Evolutionary conservation across 148 eudicot genomes (phyloP).

Genomic region (Rhododendron williamsianum): DNA sequence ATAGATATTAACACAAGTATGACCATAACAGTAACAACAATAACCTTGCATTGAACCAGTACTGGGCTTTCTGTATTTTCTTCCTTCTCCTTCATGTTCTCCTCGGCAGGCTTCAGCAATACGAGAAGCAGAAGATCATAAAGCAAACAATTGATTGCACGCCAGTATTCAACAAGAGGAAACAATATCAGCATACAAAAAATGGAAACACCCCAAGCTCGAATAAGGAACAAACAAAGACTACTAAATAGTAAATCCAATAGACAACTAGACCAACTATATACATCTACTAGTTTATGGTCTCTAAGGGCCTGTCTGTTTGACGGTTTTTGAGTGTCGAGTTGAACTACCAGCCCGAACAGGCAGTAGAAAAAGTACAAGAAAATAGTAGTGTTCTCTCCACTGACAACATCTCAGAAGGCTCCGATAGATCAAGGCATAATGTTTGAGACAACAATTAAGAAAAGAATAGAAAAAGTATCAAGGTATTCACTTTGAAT

Average conservation of each 20-base stretch:
- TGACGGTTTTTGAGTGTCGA: not conserved
- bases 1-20: not conserved
- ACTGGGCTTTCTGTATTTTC: conserved; percentile 33
- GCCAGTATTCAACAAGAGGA: not conserved
- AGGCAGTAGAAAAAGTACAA: not conserved
- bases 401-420: not conserved
- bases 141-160: not conserved
- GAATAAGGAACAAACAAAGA: not conserved
- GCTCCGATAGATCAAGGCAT: not conserved
- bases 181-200: not conserved
- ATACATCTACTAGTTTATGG: not conserved
- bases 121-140: conserved; percentile 5
- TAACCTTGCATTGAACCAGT: conserved; percentile 57
- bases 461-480: not conserved
- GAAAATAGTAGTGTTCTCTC: not conserved
- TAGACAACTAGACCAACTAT: not conserved
- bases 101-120: conserved; percentile 29
- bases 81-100: conserved; percentile 32
- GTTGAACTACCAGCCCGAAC: not conserved
- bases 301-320: not conserved
- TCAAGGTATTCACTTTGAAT: not conserved
- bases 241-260: not conserved
- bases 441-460: not conserved
- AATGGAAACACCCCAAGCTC: not conserved
- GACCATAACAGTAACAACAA: not conserved